Base-by-base conservation (phyloP, 768 basidiomycete genomes). In the Lactifluus pinguis region DNA sequence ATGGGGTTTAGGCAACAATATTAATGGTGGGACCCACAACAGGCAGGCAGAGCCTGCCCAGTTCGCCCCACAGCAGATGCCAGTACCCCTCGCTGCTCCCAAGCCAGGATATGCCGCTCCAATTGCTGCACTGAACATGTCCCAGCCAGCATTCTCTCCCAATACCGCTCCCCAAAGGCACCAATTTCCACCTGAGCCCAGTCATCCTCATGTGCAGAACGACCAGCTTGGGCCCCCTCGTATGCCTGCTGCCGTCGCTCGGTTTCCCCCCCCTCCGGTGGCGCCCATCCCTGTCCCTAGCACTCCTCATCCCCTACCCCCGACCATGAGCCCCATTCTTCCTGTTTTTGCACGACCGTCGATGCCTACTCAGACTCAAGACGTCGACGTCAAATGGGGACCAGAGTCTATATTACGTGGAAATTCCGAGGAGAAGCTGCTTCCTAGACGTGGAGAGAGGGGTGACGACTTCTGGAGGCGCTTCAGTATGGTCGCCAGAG, bases 401-500 rank as follows among this genome's bases (percentile, higher is more conserved):
- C 65, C 65, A 6, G 61, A 65, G 57, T 75, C 79, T 17, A 89
- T 90, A 68, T 79, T 91, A 69, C 81, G 89, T 15, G 82, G 86
- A 6, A 77, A 83, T 53, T 76, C 76, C 1, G 89, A 92, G 70
- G 87, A 85, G 45, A 81, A 83, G 2, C 69, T 87, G 3, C 70
- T 91, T 8, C 85, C 87, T 1, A 76, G 76, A 44, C 79, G 87
- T 49, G 87, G 88, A 2, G 83, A 88, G 69, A 82, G 79, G 52
- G 87, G 88, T 0, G 89, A 92, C 67, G 86, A 91, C 67, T 92
- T 92, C 73, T 92, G 90, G 90, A 77, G 87, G 61, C 78, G 90
- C 42, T 92, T 92, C 73, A 88, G 86, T 62, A 89, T 91, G 77
- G 83, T 92, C 63, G 89, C 83, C 9, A 87, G 83, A 68, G 83